These are phyloP conservation scores for Combretum micranthum DNA, from an alignment of 345 rosid genomes.

Conservation along the genomic window DNA sequence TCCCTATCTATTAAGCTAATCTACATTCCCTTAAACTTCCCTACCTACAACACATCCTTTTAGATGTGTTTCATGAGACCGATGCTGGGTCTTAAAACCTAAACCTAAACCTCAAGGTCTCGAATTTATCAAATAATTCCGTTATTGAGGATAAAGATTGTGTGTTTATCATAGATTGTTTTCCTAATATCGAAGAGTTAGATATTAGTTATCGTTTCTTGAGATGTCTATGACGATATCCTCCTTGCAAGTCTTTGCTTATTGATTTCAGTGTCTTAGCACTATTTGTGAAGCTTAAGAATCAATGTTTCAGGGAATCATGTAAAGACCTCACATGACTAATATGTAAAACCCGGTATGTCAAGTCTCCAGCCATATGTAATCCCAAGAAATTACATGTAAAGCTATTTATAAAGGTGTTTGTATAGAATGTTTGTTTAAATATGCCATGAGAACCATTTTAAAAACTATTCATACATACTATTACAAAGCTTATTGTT, in stretches of 20 bases:
- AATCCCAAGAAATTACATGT: too few relatives aligned
- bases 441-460: too few relatives aligned
- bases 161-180: conserved; percentile 30
- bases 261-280: conserved; percentile 44
- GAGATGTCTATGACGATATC: conserved; percentile 10
- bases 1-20: conserved; percentile 34
- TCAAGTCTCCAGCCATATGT: too few relatives aligned
- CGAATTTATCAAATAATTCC: conserved; percentile 31
- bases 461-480: too few relatives aligned
- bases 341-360: too few relatives aligned
- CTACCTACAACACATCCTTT: conserved; percentile 24
- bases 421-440: too few relatives aligned
- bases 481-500: too few relatives aligned
- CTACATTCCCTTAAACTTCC: conserved; percentile 46
- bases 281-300: conserved; percentile 42
- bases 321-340: too few relatives aligned
- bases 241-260: conserved; percentile 13
- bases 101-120: conserved; percentile 34
- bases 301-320: conserved; percentile 66
- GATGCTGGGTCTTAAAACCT: conserved; percentile 21
- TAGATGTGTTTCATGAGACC: conserved; percentile 14
- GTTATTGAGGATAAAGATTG: conserved; percentile 33
- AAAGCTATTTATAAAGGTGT: too few relatives aligned
- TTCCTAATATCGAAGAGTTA: conserved; percentile 48
- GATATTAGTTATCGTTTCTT: conserved; percentile 68